phyloP scores from a whole-genome alignment of 768 basidiomycete species.

The Tylopilus rubrobrunneus region DNA sequence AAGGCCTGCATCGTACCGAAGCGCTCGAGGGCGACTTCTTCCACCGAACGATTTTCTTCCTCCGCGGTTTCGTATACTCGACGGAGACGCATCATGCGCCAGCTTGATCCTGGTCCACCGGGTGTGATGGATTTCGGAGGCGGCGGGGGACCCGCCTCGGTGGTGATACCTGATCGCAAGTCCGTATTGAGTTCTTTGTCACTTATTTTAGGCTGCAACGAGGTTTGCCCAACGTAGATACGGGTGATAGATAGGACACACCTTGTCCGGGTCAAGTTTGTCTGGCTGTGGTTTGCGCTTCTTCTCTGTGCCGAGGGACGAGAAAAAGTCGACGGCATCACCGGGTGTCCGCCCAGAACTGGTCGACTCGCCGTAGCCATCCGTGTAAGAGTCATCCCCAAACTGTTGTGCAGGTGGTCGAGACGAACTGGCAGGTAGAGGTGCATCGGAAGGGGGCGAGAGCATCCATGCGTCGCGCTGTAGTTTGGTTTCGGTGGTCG shows the following conservation, averaged over 20 bases:
- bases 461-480: slow-evolving; percentile 93
- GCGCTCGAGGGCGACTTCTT: slow-evolving; percentile 82
- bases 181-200: slow-evolving; percentile 61
- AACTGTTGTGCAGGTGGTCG: slow-evolving; percentile 28
- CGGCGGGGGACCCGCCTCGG: slow-evolving; percentile 36
- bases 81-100: slow-evolving; percentile 97
- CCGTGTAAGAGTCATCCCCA: slow-evolving; percentile 53
- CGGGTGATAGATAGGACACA: slow-evolving; percentile 23
- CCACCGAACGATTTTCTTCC: slow-evolving; percentile 70
- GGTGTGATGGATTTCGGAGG: slow-evolving; percentile 56
- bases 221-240: slow-evolving; percentile 3
- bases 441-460: slow-evolving; percentile 25
- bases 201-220: slow-evolving; percentile 53
- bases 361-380: slow-evolving; percentile 58
- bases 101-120: slow-evolving; percentile 89
- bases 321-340: slow-evolving; percentile 85
- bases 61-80: slow-evolving; percentile 87
- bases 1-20: slow-evolving; percentile 85
- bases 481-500: slow-evolving; percentile 45
- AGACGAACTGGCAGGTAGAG: slow-evolving; percentile 31
- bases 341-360: slow-evolving; percentile 43
- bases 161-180: slow-evolving; percentile 42
- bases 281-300: slow-evolving; percentile 60
- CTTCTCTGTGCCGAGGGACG: slow-evolving; percentile 76
- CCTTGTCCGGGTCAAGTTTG: slow-evolving; percentile 69